These are phyloP conservation scores for Chalaropsis ovoidea DNA, from an alignment of 2,329 filamentous ascomycete species.

Conservation along the genomic window DNA sequence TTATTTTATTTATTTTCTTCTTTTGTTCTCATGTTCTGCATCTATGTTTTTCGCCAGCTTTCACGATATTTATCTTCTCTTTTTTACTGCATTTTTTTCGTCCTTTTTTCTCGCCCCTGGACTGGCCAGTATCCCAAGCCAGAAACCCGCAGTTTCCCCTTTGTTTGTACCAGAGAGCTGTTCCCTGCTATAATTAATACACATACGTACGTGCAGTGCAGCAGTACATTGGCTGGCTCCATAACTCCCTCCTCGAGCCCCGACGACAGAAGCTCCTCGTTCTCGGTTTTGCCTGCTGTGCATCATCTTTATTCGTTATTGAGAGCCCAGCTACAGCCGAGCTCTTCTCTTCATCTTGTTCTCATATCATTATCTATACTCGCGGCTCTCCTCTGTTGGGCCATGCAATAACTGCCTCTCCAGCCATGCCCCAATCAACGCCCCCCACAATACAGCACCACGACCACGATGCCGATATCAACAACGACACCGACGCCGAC, in stretches of 20 bases:
- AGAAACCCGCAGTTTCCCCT: not conserved
- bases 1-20: not conserved
- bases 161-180: not conserved
- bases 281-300: too few relatives aligned
- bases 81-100: slow-evolving; percentile 7
- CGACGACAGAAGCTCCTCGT: not conserved
- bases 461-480: slow-evolving; percentile 6
- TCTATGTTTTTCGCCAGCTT: not conserved
- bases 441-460: slow-evolving; percentile 13
- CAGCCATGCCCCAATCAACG: slow-evolving; percentile 9
- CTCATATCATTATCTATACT: not conserved
- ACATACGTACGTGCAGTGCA: not conserved
- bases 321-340: not conserved
- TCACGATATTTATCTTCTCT: not conserved
- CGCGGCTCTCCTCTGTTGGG: not conserved
- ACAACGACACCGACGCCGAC: not conserved
- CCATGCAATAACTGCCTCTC: slow-evolving; percentile 6
- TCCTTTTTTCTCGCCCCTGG: slow-evolving; percentile 1
- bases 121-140: not conserved
- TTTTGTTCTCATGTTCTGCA: not conserved
- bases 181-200: not conserved
- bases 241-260: not conserved
- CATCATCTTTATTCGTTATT: not conserved
- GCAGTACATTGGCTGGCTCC: not conserved
- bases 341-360: not conserved